Base-by-base conservation (phyloP, 2,329 filamentous ascomycete genomes). In the Aspergillus sp. region DNA sequence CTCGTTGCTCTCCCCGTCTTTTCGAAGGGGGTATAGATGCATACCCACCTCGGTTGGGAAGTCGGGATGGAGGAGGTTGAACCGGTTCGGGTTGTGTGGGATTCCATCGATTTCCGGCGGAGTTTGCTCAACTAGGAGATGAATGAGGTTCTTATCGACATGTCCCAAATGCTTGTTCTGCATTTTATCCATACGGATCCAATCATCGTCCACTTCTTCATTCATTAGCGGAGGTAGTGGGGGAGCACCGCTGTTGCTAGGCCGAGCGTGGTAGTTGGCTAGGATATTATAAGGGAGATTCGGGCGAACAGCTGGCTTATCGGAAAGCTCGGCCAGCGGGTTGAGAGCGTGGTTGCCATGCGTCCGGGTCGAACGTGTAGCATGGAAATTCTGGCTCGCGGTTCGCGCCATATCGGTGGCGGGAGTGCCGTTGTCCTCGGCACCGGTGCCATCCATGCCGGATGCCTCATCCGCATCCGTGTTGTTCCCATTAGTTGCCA, bases 391-490 rank as follows among this genome's bases (percentile, higher is more conserved):
- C 56, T 83, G 82, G 54, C 81, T 84, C 19, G 83, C 78, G 12
- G 83, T 84, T 40, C 86, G 82, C 51, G 84, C 81, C 85, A 88
- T 88, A 54, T 85, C 84, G 4, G 79, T 71, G 1, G 82, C 72
- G 0, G 75, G 71, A 7, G 76, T 77, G 45, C 73, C 73, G 37
- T 73, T 70, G 39, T 79, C 77, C 55, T 77, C 76, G 21, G 68
- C 69, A n/a, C 70, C 71, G 27, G 73, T 76, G 33, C 68, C 73
- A 17, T 75, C 73, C 21, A 70, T 68, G 6, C 70, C 64, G 33
- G 70, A 60, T 17, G 59, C 61, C 45, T 77, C 69, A 44, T 80
- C 73, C 35, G 72, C 71, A 50, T 81, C 73, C 35, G 73, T 72
- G 41, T 77, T 73, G 61, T 77, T 72, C 44, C 77, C 72, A 46